phyloP scores from a whole-genome alignment of 23 red algal genomes.

The Agarophyton chilense region DNA sequence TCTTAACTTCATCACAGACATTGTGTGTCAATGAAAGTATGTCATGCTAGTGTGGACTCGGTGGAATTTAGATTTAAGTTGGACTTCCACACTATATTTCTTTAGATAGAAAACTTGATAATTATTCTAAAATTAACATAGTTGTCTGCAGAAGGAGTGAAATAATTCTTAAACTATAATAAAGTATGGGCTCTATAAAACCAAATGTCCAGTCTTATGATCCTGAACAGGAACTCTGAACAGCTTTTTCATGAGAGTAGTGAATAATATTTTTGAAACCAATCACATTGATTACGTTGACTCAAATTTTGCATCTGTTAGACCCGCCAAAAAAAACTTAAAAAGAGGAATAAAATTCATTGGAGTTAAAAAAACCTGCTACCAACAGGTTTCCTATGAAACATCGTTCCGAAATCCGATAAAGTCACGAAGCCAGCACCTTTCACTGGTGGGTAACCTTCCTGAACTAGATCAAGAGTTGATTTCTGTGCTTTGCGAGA shows the following conservation, averaged over 20 bases:
- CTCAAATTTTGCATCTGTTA: constrained; percentile 49
- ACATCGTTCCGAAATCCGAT: not conserved
- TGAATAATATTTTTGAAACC: not conserved
- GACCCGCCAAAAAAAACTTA: not conserved
- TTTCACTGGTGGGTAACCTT: too few relatives aligned
- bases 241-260: constrained; percentile 16
- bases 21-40: constrained; percentile 42
- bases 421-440: too few relatives aligned
- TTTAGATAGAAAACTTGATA: constrained; percentile 34
- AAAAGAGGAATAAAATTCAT: not conserved
- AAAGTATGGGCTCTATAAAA: not conserved
- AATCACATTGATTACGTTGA: constrained; percentile 28
- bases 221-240: constrained; percentile 13
- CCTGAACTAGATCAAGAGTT: too few relatives aligned
- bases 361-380: not conserved
- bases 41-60: constrained; percentile 48
- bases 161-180: constrained; percentile 27
- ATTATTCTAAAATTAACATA: constrained; percentile 37
- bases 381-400: not conserved
- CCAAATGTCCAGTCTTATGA: not conserved
- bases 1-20: not conserved
- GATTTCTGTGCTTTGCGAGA: too few relatives aligned
- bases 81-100: constrained; percentile 38
- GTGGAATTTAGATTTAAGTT: constrained; percentile 5
- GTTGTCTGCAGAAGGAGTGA: not conserved